A percentile compares a stretch with the other conserved stretches of the same genome.
These are phyloP conservation scores for Picochlorum sp. DNA, from an alignment of 139 green algal species.

Conservation along the genomic window DNA sequence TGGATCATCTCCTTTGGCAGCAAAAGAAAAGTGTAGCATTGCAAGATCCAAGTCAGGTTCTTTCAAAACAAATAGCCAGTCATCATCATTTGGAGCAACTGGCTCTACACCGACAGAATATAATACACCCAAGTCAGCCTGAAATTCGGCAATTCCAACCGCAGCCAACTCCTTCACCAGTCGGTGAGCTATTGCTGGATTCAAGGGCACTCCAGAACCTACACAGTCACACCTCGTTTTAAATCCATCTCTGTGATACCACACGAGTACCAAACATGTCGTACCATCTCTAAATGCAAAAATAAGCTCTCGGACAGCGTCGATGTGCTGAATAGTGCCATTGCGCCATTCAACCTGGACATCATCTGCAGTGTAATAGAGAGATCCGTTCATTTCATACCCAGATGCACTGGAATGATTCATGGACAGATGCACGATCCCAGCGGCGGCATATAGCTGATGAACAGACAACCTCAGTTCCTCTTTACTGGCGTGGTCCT, in stretches of 20 bases:
- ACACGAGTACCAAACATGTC: neutral
- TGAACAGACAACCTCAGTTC: constrained; percentile 19
- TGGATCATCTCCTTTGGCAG: constrained; percentile 51
- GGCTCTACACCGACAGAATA: constrained; percentile 49
- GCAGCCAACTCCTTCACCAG: constrained; percentile 56
- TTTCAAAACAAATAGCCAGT: constrained; percentile 14
- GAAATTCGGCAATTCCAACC: constrained; percentile 55
- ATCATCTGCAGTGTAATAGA: constrained; percentile 12
- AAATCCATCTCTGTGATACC: no score
- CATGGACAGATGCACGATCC: constrained; percentile 30
- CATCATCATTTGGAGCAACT: constrained; percentile 8
- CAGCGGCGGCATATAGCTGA: constrained; percentile 32
- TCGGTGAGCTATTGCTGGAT: constrained; percentile 47
- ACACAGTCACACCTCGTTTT: neutral
- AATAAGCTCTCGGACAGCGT: constrained; percentile 33
- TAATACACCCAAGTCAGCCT: constrained; percentile 57
- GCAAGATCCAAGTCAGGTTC: constrained; percentile 39
- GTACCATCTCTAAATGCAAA: constrained; percentile 30
- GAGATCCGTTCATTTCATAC: neutral
- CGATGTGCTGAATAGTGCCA: constrained; percentile 10
- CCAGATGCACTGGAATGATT: neutral
- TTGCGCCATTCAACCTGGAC: constrained; percentile 21
- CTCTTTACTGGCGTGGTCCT: neutral
- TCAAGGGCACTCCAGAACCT: constrained; percentile 40
- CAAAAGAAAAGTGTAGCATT: constrained; percentile 76